phyloP scores from a whole-genome alignment of 2,329 filamentous ascomycete genomes.

The Penicillium sp. region DNA sequence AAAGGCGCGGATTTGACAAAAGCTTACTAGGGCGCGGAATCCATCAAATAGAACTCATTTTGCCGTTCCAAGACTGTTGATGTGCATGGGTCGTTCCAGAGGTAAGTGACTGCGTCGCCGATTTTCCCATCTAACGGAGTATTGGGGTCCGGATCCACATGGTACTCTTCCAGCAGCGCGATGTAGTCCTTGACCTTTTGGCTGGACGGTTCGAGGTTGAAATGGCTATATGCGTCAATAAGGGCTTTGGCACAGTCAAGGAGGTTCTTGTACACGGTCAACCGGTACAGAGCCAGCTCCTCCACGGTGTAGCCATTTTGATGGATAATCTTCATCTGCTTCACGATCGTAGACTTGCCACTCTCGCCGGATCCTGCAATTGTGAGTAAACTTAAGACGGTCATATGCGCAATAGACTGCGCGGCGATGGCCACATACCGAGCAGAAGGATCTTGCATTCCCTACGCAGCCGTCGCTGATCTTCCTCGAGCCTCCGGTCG shows the following conservation, averaged over 20 bases:
- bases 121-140: slow-evolving; percentile 81
- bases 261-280: slow-evolving; percentile 98
- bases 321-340: slow-evolving; percentile 99
- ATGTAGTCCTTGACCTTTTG: slow-evolving; percentile 75
- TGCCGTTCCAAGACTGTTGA: slow-evolving; percentile 87
- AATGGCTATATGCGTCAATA: slow-evolving; percentile 89
- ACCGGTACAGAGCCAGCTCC: slow-evolving; percentile 89
- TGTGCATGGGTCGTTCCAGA: slow-evolving; percentile 90
- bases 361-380: slow-evolving; percentile 89
- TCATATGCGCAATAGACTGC: slow-evolving; percentile 14
- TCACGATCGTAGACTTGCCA: slow-evolving; percentile 98
- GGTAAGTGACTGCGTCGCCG: slow-evolving; percentile 78
- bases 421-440: slow-evolving; percentile 60
- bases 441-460: slow-evolving; percentile 99
- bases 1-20: slow-evolving; percentile 5
- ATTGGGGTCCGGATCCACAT: slow-evolving; percentile 87
- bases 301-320: slow-evolving; percentile 96
- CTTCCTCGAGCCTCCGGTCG: slow-evolving; percentile 90
- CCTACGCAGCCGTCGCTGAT: slow-evolving; percentile 86
- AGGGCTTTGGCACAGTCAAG: slow-evolving; percentile 95
- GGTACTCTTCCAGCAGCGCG: slow-evolving; percentile 83
- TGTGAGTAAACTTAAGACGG: slow-evolving; percentile 17
- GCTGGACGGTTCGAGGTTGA: slow-evolving; percentile 78
- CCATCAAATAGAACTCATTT: slow-evolving; percentile 99
- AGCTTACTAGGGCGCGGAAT: slow-evolving; percentile 94